These are phyloP conservation scores for Colletotrichum sp. DNA, from an alignment of 2,329 filamentous ascomycete genomes.

Conservation along the genomic window DNA sequence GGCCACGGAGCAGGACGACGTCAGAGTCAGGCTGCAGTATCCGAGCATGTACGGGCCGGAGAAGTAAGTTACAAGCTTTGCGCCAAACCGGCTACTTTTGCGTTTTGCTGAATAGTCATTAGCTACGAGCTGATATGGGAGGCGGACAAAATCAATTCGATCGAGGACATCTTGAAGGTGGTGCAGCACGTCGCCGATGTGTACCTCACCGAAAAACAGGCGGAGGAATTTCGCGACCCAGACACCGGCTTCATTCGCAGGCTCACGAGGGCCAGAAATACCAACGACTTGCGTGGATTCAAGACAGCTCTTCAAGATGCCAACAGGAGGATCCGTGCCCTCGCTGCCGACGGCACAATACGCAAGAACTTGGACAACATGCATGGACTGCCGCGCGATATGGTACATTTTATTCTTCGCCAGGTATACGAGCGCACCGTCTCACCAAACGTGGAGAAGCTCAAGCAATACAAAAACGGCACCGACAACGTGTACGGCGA, in stretches of 20 bases:
- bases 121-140: constrained; percentile 79
- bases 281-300: constrained; percentile 72
- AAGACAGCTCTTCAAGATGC: constrained; percentile 75
- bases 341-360: constrained; percentile 75
- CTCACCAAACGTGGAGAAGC: constrained; percentile 82
- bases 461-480: constrained; percentile 87
- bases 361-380: constrained; percentile 72
- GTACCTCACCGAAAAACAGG: constrained; percentile 77
- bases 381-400: constrained; percentile 72
- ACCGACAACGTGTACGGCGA: constrained; percentile 96
- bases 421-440: constrained; percentile 95
- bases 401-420: constrained; percentile 81
- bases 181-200: constrained; percentile 74
- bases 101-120: constrained; percentile 1
- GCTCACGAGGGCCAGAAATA: constrained; percentile 75
- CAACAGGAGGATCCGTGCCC: constrained; percentile 71
- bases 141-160: constrained; percentile 79
- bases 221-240: constrained; percentile 72
- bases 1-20: constrained; percentile 47
- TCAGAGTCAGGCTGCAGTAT: constrained; percentile 78
- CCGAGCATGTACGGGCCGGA: constrained; percentile 76
- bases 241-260: constrained; percentile 77
- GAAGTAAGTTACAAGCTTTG: constrained; percentile 50
- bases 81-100: constrained; percentile 29
- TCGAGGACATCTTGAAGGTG: constrained; percentile 74